phyloP scores from a whole-genome alignment of 805 yeast species.

The Helenozyma baotianmanensis region DNA sequence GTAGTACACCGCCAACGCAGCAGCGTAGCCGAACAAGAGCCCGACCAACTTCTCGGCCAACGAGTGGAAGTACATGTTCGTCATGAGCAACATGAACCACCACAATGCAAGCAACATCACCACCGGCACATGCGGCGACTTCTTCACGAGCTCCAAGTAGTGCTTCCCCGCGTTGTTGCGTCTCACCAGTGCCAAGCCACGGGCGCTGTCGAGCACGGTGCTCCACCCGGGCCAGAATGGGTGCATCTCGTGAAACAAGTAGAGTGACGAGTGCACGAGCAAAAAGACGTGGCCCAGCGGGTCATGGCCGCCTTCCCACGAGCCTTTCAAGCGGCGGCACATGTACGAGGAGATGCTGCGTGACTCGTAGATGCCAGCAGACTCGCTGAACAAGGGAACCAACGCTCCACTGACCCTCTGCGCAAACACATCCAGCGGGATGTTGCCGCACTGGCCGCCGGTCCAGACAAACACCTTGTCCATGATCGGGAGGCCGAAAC shows the following conservation, averaged over 20 bases:
- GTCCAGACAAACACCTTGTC: slow-evolving; percentile 73
- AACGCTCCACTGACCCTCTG: slow-evolving; percentile 1
- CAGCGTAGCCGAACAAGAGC: slow-evolving; percentile 53
- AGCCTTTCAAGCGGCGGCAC: slow-evolving; percentile 46
- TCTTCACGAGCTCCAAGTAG: not conserved
- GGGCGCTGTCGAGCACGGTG: not conserved
- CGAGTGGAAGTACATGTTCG: slow-evolving; percentile 82
- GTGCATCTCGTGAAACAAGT: slow-evolving; percentile 60
- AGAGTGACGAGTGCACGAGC: slow-evolving; percentile 59
- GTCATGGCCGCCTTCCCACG: slow-evolving; percentile 88
- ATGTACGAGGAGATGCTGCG: slow-evolving; percentile 25
- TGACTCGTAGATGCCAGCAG: slow-evolving; percentile 16
- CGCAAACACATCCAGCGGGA: slow-evolving; percentile 3
- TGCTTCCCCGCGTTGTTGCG: not conserved
- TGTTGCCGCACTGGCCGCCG: slow-evolving; percentile 72
- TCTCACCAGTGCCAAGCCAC: not conserved
- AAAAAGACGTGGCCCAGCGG: slow-evolving; percentile 93
- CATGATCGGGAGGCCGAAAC: slow-evolving; percentile 82
- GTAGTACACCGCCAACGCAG: slow-evolving; percentile 44
- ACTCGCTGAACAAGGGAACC: too few relatives aligned
- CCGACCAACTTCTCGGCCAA: slow-evolving; percentile 72
- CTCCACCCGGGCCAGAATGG: slow-evolving; percentile 33
- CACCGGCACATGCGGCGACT: slow-evolving; percentile 21
- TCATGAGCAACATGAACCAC: slow-evolving; percentile 85
- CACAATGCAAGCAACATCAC: slow-evolving; percentile 44